These are phyloP conservation scores for Exophiala calicioides DNA, from an alignment of 2,329 filamentous ascomycete genomes.

Conservation along the genomic window DNA sequence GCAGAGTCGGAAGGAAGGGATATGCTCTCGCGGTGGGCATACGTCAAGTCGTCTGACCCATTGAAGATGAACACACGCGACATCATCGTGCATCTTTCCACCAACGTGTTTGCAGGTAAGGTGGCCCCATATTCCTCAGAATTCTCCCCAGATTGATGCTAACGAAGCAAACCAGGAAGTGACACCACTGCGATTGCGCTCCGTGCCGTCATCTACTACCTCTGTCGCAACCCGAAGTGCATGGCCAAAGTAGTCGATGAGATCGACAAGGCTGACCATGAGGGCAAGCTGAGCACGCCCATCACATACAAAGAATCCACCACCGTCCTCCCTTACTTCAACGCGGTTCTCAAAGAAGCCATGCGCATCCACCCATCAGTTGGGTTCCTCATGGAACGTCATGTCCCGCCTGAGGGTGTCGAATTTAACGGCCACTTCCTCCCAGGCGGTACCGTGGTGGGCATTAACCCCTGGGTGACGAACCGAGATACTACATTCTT, in stretches of 20 bases:
- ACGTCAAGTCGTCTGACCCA: conserved; percentile 34
- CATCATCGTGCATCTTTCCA: conserved; percentile 34
- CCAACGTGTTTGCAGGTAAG: conserved; percentile 34
- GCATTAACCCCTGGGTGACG: conserved; percentile 34
- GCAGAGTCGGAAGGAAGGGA: conserved; percentile 28
- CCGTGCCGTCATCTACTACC: conserved; percentile 65
- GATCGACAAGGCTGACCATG: conserved; percentile 21
- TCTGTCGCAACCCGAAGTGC: conserved; percentile 61
- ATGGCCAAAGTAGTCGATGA: conserved; percentile 21
- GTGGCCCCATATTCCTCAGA: background rate
- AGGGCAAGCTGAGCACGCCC: conserved; percentile 21
- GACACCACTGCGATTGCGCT: conserved; percentile 29
- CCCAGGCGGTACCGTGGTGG: conserved; percentile 24
- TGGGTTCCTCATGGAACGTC: conserved; percentile 32
- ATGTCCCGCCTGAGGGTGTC: conserved; percentile 28
- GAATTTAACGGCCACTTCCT: conserved; percentile 24
- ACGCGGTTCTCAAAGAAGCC: conserved; percentile 24
- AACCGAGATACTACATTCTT: conserved; percentile 27
- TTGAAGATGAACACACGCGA: conserved; percentile 35
- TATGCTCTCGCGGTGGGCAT: conserved; percentile 37
- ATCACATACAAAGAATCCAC: conserved; percentile 32
- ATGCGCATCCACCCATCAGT: conserved; percentile 31
- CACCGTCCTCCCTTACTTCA: conserved; percentile 21
- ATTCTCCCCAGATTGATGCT: background rate
- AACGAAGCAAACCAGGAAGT: conserved; percentile 16